Evolutionary conservation across 106 monocot species (phyloP).

Genomic region (Dendrobium nobile): DNA sequence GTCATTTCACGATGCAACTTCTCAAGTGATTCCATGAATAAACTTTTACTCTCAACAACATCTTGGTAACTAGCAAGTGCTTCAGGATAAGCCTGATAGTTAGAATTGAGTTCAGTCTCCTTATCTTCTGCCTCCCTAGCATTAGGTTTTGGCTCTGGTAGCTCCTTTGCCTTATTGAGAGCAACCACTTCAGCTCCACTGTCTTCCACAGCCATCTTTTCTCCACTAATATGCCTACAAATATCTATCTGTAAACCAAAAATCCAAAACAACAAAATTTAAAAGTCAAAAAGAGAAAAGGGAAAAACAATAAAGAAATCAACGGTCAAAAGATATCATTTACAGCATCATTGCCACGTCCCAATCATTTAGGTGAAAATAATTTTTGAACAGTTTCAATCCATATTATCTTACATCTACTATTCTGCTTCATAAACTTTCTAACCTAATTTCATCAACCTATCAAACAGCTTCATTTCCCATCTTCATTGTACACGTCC

Average conservation of each 20-base stretch:
- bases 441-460: not conserved
- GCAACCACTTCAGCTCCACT: not conserved
- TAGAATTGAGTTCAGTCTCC: not conserved
- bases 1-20: slow-evolving; percentile 4
- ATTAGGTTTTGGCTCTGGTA: not conserved
- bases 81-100: not conserved
- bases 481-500: not conserved
- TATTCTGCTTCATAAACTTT: not conserved
- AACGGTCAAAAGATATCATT: too few species aligned
- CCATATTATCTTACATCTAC: not conserved
- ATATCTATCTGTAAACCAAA: not conserved
- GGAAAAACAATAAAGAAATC: not conserved
- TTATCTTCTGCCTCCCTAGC: not conserved
- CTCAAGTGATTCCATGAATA: slow-evolving; percentile 7
- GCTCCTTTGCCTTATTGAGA: not conserved
- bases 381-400: too few species aligned
- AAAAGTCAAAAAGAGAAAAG: not conserved
- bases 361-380: too few species aligned
- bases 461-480: not conserved
- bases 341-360: too few species aligned
- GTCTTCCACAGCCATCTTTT: slow-evolving; percentile 1
- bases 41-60: not conserved
- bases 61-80: slow-evolving; percentile 4
- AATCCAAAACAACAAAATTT: not conserved
- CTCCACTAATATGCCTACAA: not conserved